phyloP scores from a whole-genome alignment of 2,329 filamentous ascomycete species.

The Daldinia eschscholtzii region DNA sequence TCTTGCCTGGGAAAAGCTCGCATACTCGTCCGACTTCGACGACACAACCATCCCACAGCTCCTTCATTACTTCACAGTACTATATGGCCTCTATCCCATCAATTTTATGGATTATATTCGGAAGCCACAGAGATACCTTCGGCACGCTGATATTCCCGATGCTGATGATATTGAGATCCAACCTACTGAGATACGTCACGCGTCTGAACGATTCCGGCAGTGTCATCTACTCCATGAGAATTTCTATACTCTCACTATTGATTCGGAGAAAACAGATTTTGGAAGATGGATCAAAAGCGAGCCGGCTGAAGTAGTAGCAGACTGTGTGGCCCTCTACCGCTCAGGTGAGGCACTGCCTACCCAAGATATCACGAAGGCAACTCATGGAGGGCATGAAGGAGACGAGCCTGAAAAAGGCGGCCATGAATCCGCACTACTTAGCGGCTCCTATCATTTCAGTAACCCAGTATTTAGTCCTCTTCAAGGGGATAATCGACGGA shows the following conservation, averaged over 20 bases:
- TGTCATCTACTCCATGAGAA: slow-evolving; percentile 85
- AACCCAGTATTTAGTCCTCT: slow-evolving; percentile 43
- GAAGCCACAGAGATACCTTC: slow-evolving; percentile 82
- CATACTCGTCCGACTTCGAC: slow-evolving; percentile 72
- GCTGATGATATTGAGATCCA: slow-evolving; percentile 83
- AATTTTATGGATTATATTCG: slow-evolving; percentile 90
- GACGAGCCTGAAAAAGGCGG: slow-evolving; percentile 53
- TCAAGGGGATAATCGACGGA: slow-evolving; percentile 63
- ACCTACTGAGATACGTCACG: slow-evolving; percentile 79
- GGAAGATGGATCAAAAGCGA: slow-evolving; percentile 85
- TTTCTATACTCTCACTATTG: slow-evolving; percentile 82
- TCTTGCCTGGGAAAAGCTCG: slow-evolving; percentile 72
- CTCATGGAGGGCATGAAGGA: slow-evolving; percentile 43
- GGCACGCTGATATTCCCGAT: slow-evolving; percentile 76
- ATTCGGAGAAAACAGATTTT: slow-evolving; percentile 81
- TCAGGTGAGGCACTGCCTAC: slow-evolving; percentile 45
- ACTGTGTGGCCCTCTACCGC: slow-evolving; percentile 78
- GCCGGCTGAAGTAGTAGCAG: slow-evolving; percentile 81
- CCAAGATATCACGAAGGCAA: slow-evolving; percentile 40
- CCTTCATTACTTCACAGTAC: slow-evolving; percentile 81
- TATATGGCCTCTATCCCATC: slow-evolving; percentile 86
- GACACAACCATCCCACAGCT: slow-evolving; percentile 75
- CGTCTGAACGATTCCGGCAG: slow-evolving; percentile 80
- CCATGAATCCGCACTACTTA: slow-evolving; percentile 58
- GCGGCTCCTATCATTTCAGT: slow-evolving; percentile 51